phyloP scores from a whole-genome alignment of 2,329 filamentous ascomycete genomes.

The Thelonectria discophora region DNA sequence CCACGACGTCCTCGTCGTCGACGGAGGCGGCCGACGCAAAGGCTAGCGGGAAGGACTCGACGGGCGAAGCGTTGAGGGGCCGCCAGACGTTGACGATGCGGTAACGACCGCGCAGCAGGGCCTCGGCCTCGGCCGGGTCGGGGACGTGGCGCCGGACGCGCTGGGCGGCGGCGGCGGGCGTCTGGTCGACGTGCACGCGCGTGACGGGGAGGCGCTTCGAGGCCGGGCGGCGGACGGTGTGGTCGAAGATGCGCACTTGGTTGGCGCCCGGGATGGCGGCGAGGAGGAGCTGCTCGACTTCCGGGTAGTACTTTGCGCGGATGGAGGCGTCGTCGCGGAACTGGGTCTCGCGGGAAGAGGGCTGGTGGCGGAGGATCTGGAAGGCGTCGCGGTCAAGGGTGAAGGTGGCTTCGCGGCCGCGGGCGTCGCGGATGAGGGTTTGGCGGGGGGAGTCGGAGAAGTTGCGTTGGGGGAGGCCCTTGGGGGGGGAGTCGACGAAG shows the following conservation, averaged over 20 bases:
- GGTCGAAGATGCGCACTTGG: slow-evolving; percentile 81
- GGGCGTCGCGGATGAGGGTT: slow-evolving; percentile 75
- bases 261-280: slow-evolving; percentile 71
- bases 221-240: slow-evolving; percentile 79
- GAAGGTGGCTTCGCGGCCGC: slow-evolving; percentile 73
- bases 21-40: slow-evolving; percentile 73
- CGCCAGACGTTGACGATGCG: slow-evolving; percentile 92
- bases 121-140: slow-evolving; percentile 73
- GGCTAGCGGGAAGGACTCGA: slow-evolving; percentile 73
- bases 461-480: slow-evolving; percentile 72
- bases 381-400: slow-evolving; percentile 80
- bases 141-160: slow-evolving; percentile 75
- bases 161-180: slow-evolving; percentile 67
- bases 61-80: slow-evolving; percentile 65
- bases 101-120: slow-evolving; percentile 73
- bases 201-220: slow-evolving; percentile 75
- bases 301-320: slow-evolving; percentile 79
- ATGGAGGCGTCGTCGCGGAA: slow-evolving; percentile 78
- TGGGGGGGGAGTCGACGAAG: slow-evolving; percentile 71
- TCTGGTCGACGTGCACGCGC: slow-evolving; percentile 86
- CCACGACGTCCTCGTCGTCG: slow-evolving; percentile 70
- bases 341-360: slow-evolving; percentile 57
- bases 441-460: slow-evolving; percentile 59
- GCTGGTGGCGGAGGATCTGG: slow-evolving; percentile 66
- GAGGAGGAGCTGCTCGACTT: slow-evolving; percentile 78